Conservation (phyloP, 768 basidiomycete species). For the Trametes cinnabarina region DNA sequence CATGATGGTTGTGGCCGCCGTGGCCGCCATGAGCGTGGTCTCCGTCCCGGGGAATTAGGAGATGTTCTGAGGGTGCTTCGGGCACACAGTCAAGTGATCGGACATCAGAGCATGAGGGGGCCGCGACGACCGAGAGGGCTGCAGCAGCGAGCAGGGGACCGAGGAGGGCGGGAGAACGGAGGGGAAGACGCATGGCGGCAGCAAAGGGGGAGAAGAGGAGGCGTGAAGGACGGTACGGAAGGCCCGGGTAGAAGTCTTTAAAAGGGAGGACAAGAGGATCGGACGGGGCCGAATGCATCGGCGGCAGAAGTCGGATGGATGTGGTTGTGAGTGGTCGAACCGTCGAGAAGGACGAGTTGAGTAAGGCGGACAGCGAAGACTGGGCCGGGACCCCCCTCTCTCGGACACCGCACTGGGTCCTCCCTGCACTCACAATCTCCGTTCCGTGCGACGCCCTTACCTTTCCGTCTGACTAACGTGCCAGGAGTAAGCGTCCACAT, state of each 20-base stretch:
- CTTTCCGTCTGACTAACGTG: conserved; percentile 13
- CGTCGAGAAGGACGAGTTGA: conserved; percentile 18
- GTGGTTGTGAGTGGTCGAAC: too few species aligned
- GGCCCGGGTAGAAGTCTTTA: conserved; percentile 7
- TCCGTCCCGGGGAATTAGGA: conserved; percentile 24
- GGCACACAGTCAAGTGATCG: conserved; percentile 8
- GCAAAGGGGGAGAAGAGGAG: conserved; percentile 23
- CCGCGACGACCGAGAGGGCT: conserved; percentile 11
- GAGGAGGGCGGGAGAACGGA: conserved; percentile 28
- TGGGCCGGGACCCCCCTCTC: not conserved
- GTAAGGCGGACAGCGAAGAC: conserved; percentile 9
- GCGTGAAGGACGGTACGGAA: conserved; percentile 16
- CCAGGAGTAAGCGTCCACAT: not conserved
- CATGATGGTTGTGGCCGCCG: conserved; percentile 41
- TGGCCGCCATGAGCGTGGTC: conserved; percentile 43
- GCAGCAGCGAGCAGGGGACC: conserved; percentile 22
- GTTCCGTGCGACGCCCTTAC: not conserved
- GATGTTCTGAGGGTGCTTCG: conserved; percentile 2
- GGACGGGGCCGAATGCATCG: not conserved
- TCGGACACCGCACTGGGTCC: not conserved
- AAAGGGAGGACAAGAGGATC: not conserved
- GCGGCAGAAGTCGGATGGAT: conserved; percentile 23
- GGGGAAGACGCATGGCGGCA: conserved; percentile 28
- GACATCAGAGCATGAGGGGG: not conserved
- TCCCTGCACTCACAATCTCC: not conserved